These are phyloP conservation scores for Aspergillus sclerotiicarbonarius DNA, from an alignment of 495 filamentous ascomycete species.

Conservation along the genomic window DNA sequence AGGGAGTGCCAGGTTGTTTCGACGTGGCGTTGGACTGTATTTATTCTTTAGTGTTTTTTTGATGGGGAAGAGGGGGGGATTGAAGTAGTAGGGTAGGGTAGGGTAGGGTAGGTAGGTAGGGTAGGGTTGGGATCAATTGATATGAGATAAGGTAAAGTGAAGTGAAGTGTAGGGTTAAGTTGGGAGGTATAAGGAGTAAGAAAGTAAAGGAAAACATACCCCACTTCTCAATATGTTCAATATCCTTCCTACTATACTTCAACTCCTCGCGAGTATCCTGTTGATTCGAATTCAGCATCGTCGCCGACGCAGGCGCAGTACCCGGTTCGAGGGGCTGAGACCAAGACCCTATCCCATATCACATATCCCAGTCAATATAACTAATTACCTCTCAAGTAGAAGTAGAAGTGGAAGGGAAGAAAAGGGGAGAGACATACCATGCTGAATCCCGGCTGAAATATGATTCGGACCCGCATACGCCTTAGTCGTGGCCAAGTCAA, in stretches of 20 bases:
- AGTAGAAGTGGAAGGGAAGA: not conserved
- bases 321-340: constrained; percentile 43
- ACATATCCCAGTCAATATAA: not conserved
- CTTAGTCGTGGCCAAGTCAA: constrained; percentile 72
- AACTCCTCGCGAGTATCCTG: constrained; percentile 59
- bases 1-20: constrained; percentile 76
- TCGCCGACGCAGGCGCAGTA: constrained; percentile 40
- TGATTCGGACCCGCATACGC: constrained; percentile 72
- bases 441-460: constrained; percentile 67
- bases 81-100: not conserved
- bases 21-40: constrained; percentile 55
- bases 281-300: constrained; percentile 49
- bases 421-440: constrained; percentile 31
- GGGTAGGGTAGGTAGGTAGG: not conserved
- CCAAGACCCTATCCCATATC: constrained; percentile 34
- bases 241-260: constrained; percentile 65
- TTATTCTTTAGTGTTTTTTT: not conserved
- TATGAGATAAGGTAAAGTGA: too few species aligned
- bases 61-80: not conserved
- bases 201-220: constrained; percentile 39
- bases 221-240: constrained; percentile 73
- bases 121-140: too few species aligned
- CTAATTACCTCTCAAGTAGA: too few species aligned
- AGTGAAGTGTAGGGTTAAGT: too few species aligned
- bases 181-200: not conserved